Conservation (phyloP, 768 basidiomycete genomes). For the Mycena albidolilacea region DNA sequence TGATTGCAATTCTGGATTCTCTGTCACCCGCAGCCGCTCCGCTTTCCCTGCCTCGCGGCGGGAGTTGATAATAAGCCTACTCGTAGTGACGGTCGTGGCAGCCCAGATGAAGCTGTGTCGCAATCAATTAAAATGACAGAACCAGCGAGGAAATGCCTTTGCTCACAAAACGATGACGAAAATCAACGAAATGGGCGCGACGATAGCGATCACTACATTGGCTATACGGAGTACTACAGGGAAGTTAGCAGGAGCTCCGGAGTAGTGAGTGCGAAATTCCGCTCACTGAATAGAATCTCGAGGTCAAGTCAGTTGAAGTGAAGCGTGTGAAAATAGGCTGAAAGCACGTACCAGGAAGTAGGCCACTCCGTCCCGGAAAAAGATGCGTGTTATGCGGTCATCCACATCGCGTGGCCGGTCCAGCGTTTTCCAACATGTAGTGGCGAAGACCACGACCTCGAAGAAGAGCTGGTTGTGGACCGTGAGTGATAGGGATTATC, state of each 20-base stretch:
- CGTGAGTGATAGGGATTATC: too few species aligned
- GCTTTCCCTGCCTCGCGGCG: background rate
- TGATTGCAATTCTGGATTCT: too few species aligned
- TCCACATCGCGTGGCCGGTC: slow-evolving; percentile 40
- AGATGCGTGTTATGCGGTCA: background rate
- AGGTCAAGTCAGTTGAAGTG: background rate
- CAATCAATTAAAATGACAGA: background rate
- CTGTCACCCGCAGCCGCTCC: too few species aligned
- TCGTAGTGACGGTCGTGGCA: slow-evolving; percentile 13
- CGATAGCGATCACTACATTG: slow-evolving; percentile 1
- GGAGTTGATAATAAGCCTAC: slow-evolving; percentile 26
- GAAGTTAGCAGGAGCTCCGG: too few species aligned
- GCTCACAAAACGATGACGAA: slow-evolving; percentile 8
- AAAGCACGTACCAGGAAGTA: slow-evolving; percentile 22
- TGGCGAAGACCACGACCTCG: slow-evolving; percentile 49
- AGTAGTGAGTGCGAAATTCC: background rate
- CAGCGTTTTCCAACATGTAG: slow-evolving; percentile 47
- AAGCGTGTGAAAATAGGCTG: background rate
- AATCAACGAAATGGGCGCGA: slow-evolving; percentile 9
- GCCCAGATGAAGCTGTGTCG: slow-evolving; percentile 24
- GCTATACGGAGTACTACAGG: slow-evolving; percentile 7
- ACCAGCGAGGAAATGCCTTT: background rate
- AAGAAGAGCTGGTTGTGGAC: slow-evolving; percentile 42
- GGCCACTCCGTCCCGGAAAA: slow-evolving; percentile 12
- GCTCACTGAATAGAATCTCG: background rate